phyloP scores from a whole-genome alignment of 164 flowering plant species.

The Vitis amurensis region DNA sequence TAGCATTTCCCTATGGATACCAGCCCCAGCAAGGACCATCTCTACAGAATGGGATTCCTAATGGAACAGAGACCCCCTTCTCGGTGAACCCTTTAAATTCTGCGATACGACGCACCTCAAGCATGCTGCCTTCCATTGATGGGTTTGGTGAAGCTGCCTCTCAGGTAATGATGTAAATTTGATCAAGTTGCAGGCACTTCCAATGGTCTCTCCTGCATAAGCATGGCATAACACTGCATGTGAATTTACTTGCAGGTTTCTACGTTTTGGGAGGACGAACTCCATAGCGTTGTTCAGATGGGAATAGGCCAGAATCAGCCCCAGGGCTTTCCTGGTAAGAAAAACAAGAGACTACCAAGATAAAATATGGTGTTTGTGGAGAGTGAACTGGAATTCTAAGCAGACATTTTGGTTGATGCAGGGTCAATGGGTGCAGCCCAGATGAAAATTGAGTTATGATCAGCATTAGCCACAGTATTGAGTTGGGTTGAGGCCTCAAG shows the following conservation, averaged over 20 bases:
- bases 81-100: constrained; percentile 36
- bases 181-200: not conserved
- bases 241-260: constrained; percentile 44
- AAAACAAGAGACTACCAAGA: not conserved
- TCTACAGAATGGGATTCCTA: constrained; percentile 28
- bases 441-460: constrained; percentile 60
- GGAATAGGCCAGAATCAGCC: constrained; percentile 69
- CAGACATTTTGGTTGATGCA: constrained; percentile 28
- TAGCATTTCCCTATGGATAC: constrained; percentile 46
- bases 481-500: constrained; percentile 29
- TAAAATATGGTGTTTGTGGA: not conserved
- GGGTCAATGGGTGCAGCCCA: constrained; percentile 55
- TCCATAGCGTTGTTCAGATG: constrained; percentile 86
- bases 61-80: constrained; percentile 38
- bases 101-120: constrained; percentile 27
- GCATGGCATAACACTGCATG: not conserved
- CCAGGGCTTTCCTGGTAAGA: constrained; percentile 16
- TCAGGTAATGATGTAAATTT: constrained; percentile 43
- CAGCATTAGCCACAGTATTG: constrained; percentile 16
- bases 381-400: not conserved
- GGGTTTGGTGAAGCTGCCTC: constrained; percentile 43
- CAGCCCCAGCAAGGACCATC: constrained; percentile 39
- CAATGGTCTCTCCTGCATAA: not conserved
- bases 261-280: constrained; percentile 75
- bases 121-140: constrained; percentile 48